Conservation (phyloP, 1,284 basidiomycete genomes). For the Malassezia dermatis region DNA sequence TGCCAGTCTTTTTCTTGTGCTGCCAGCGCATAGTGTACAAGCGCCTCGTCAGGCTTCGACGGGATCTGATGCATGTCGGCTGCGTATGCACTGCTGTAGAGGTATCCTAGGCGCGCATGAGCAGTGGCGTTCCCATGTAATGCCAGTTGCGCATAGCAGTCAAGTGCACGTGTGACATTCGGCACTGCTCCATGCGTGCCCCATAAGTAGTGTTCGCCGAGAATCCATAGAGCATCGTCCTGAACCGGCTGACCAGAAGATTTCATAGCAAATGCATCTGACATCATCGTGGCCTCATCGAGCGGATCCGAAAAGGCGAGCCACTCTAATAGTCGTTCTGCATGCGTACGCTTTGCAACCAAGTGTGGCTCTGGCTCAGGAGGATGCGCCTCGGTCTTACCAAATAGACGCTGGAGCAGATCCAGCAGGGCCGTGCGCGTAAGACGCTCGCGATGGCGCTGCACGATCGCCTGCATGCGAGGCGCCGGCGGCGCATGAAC, state of each 20-base stretch:
- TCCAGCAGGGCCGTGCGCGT: not conserved
- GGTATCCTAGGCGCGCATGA: constrained; percentile 35
- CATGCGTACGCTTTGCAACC: constrained; percentile 6
- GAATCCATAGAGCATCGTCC: constrained; percentile 42
- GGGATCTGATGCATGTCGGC: not conserved
- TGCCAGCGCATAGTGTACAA: constrained; percentile 85
- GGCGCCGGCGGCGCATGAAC: not conserved
- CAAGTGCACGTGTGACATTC: constrained; percentile 26
- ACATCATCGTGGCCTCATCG: constrained; percentile 8
- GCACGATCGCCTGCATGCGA: not conserved
- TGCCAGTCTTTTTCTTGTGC: constrained; percentile 74
- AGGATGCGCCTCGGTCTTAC: not conserved
- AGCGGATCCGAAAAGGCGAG: constrained; percentile 17
- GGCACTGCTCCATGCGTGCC: constrained; percentile 39
- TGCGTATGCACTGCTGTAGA: constrained; percentile 24
- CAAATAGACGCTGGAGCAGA: not conserved
- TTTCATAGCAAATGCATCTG: not conserved
- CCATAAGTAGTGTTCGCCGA: constrained; percentile 41
- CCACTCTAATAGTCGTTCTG: constrained; percentile 22
- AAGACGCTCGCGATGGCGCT: not conserved
- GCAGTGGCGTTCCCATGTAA: constrained; percentile 38
- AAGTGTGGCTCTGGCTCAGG: not conserved
- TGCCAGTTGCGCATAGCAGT: constrained; percentile 29
- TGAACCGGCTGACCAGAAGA: not conserved
- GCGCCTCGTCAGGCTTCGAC: constrained; percentile 53